These are phyloP conservation scores for Komagataella ulmi DNA, from an alignment of 805 yeast genomes.

Conservation along the genomic window DNA sequence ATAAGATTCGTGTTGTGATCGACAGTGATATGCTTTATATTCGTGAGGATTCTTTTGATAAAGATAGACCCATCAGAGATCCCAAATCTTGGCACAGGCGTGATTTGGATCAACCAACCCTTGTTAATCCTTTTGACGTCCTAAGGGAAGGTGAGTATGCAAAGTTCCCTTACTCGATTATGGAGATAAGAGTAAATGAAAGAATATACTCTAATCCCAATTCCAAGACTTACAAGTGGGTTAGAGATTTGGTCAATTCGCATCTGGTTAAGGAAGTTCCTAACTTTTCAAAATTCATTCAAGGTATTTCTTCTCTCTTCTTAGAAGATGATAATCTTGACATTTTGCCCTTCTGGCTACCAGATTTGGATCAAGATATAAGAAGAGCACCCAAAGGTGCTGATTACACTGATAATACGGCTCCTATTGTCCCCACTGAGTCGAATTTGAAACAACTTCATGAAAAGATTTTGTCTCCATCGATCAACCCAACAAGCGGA, in stretches of 20 bases:
- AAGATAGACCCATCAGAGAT: slow-evolving; percentile 57
- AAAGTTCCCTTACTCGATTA: slow-evolving; percentile 93
- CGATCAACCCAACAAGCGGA: background rate
- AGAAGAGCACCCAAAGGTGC: slow-evolving; percentile 47
- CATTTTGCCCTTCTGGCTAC: slow-evolving; percentile 91
- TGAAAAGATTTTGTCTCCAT: background rate
- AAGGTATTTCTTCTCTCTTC: slow-evolving; percentile 74
- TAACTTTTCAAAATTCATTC: slow-evolving; percentile 92
- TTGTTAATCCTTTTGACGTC: slow-evolving; percentile 88
- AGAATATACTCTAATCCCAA: slow-evolving; percentile 66
- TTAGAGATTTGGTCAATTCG: slow-evolving; percentile 76
- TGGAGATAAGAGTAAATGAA: slow-evolving; percentile 94
- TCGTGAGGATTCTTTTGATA: slow-evolving; percentile 95
- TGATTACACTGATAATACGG: background rate
- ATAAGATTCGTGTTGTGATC: slow-evolving; percentile 93
- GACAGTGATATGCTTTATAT: slow-evolving; percentile 95
- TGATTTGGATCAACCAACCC: slow-evolving; percentile 65
- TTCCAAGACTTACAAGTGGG: slow-evolving; percentile 92
- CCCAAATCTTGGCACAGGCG: slow-evolving; percentile 93
- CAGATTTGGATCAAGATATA: slow-evolving; percentile 93
- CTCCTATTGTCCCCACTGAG: background rate
- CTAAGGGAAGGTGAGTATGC: slow-evolving; percentile 76
- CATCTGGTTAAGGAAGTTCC: slow-evolving; percentile 98
- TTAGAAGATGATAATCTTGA: slow-evolving; percentile 72
- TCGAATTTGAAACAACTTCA: background rate